Evolutionary conservation across 2,329 filamentous ascomycete genomes (phyloP), one percentile per base, ranked within the genome.

Genomic region (Hymenoscyphus repandus): DNA sequence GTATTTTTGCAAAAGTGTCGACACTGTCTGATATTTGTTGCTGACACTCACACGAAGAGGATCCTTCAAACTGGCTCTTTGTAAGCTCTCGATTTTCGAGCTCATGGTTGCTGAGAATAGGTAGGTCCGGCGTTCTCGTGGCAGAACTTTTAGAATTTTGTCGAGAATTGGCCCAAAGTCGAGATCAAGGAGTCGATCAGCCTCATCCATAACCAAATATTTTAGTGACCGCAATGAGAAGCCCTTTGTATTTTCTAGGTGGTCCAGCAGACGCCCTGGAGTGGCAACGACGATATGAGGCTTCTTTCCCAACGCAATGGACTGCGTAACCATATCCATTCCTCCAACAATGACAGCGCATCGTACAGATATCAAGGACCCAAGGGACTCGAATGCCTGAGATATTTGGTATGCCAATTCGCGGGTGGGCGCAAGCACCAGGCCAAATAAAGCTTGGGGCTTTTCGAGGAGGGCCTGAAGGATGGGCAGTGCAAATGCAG

Each of bases 41-140:
- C 79, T 80, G 53, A 96, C 85, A 65, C 84, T 88, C 51, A 97
- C 86, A 30, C 88, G 80, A 6, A 95, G 75, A 0, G 92, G 92
- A 61, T 95, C 90, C 40, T 83, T 83, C 49, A 99, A 76, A 54
- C 88, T 91, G 17, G 93, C 93, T 47, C 93, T 83, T 67, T 97
- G 93, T 42, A 99, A 74, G 47, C 85, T 90, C 70, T 97, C 93
- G 52, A 99, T 87, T 68, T 96, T 96, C 54, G 85, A 90, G 61
- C 84, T 90, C 79, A 97, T 92, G 11, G 93, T 99, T 1, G 93
- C 92, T 3, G 87, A 93, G 75, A 96, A 97, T 38, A 99, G 84
- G 65, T 86, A 93, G 0, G 93, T 97, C 37, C 84, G 79, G 36
- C 84, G 75, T 64, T 90, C 85, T 37, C 83, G 75, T 0, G 90